phyloP scores from a whole-genome alignment of 1,284 basidiomycete genomes.

The Melampsora americana region DNA sequence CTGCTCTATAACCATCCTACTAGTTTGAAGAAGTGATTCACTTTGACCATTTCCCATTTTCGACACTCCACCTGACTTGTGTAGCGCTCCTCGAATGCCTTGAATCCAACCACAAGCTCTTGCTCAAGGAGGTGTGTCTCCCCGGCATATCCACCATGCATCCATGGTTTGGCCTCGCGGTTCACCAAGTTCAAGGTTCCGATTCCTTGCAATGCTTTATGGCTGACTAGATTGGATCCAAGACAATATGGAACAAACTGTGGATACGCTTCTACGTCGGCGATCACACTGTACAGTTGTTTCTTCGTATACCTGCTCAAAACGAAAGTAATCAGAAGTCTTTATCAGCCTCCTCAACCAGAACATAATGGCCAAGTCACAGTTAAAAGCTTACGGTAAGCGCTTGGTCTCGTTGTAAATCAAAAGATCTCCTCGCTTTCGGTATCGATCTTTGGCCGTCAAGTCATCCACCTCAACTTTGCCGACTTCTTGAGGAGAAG shows the following conservation, averaged over 20 bases:
- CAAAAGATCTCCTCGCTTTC: constrained; percentile 25
- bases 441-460: constrained; percentile 32
- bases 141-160: constrained; percentile 29
- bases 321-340: no score
- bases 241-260: constrained; percentile 42
- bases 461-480: neutral
- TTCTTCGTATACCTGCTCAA: constrained; percentile 34
- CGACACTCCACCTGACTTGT: constrained; percentile 31
- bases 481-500: neutral
- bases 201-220: constrained; percentile 7
- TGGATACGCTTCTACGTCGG: constrained; percentile 39
- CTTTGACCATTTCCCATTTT: constrained; percentile 41
- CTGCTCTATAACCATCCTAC: no score
- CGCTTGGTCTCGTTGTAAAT: constrained; percentile 40
- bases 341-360: no score
- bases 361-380: neutral
- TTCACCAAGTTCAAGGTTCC: neutral
- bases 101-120: constrained; percentile 31
- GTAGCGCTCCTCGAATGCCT: constrained; percentile 33
- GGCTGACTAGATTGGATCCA: constrained; percentile 15
- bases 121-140: constrained; percentile 31
- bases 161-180: constrained; percentile 13
- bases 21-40: neutral
- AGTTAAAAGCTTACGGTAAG: constrained; percentile 11
- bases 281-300: constrained; percentile 35